Base-by-base conservation (phyloP, 257 asterid genomes). In the Ehretia macrophylla region DNA sequence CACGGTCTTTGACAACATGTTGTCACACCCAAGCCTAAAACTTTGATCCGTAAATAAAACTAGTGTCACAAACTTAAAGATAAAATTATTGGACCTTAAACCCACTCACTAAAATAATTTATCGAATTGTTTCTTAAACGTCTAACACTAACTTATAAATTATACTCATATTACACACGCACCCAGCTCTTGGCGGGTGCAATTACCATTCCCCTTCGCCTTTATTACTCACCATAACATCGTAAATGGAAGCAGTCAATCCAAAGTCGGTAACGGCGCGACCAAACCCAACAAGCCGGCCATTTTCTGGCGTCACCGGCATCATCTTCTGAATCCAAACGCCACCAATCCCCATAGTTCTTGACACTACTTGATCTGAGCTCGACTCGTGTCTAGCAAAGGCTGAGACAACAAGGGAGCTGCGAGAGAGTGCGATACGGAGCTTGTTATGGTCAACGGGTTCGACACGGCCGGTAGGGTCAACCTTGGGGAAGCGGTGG, bases 181-280 rank as follows among this genome's bases (percentile, higher is more conserved):
- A 3, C 6, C 4, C 35, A 27, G 35, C 6, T 3, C 35, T 6
- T 27, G 35, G 35, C 35, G 35, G 35, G 35, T 27, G 35, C 35
- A 6, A 6, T 27, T 27, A 27, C 3, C 35, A 27, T 3, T 27
- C 6, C 35, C 35, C 35, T 1, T 6, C 35, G 35, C 47, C 16
- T 42, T 42, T 42, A 0, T n/a, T 37, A 62, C 83, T 65, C n/a
- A 92, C 99, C 96, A 86, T 81, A 51, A 88, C 84, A 75, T 92
- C 99, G 53, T 92, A 73, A 18, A 86, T 80, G 2, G 95, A 77
- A 16, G 97, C 97, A 55, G 96, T 81, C 45, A 92, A 66, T 27
- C 83, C 90, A 63, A 71, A 63, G 79, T 92, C 99, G 3, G 99
- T 84, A 66, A 88, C 94, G 5, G 89, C 97, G 1, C 97, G 89